Base-by-base conservation (phyloP, 2,329 filamentous ascomycete species). In the Diaporthe longicolla region DNA sequence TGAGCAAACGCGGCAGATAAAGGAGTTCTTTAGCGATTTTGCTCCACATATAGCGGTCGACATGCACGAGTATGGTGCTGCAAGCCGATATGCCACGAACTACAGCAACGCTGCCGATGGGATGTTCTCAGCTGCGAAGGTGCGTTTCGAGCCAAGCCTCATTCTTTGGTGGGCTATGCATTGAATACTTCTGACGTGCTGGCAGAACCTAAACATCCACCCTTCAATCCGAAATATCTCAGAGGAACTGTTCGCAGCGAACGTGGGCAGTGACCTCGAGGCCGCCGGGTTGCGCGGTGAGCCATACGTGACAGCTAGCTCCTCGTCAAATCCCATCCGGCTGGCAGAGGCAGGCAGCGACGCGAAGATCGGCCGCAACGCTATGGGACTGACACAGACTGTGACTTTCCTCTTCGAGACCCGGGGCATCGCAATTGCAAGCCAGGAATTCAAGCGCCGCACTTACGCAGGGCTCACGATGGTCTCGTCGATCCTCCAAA, bases 381-480 rank as follows among this genome's bases (percentile, higher is more conserved):
- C 43, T 0, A 65, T 65, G 43, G 61, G 61, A 0, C 61, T 65
- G 8, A 65, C 61, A 17, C 61, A 65, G 2, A 65, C 61, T 1
- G 61, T 65, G 43, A 50, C 61, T 1, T 50, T 65, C 29, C 61
- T 65, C 4, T 65, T 65, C 21, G 61, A 65, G 11, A 65, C 61
- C 7, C 37, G 61, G 11, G 61, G 61, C 7, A 65, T 65, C 6
- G 61, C 43, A 10, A n/a, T 65, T 7, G 61, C 61, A 29, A 65
- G 29, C 29, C 61, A 65, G 13, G 61, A 65, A 21, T 65, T 65
- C 61, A 65, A 65, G 43, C 61, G 61, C 21, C 61, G 61, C 26
- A 65, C 61, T 7, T 65, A 65, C 1, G 61, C 61, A 10, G 61
- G 61, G 19, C 61, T 65, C 43, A 65, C 61, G 19, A 65, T 65